Base-by-base conservation (phyloP, 805 yeast species). In the Saccharomycopsis vini region DNA sequence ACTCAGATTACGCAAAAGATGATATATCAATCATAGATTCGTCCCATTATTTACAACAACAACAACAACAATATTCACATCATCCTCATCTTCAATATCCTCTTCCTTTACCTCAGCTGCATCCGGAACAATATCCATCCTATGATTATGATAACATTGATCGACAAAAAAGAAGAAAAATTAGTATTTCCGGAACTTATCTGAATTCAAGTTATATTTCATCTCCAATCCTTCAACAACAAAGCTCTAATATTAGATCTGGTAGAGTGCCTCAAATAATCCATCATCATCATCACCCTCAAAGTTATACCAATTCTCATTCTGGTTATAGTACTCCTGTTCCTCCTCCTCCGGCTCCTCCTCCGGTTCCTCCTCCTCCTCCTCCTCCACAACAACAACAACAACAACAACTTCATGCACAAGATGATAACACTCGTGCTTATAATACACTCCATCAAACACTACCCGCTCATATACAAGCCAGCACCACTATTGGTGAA, bases 401-500 rank as follows among this genome's bases (percentile, higher is more conserved):
- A 26, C 28, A 26, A 9, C 30, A 36, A 26, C 31, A 36, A 15
- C 31, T 9, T 9, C 37, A 9, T 21, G 16, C 10, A 10, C 33
- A 30, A 10, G 15, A 5, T 10, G 15, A 5, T 30, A 10, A 30
- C 5, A 10, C 33, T 10, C 16, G 15, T 9, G 12, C 29, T 24
- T 7, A 12, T 24, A 12, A 12, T 24, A 24, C 12, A 24, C 29
- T 12, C n/a, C n/a, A n/a, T n/a, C n/a, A n/a, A n/a, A n/a, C n/a
- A n/a, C n/a, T n/a, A n/a, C n/a, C n/a, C n/a, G n/a, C n/a, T 12
- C 29, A 7, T 24, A 7, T 6, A 24, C 29, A 24, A 24, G 29
- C 6, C 29, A 24, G 29, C 29, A 35, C 33, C 15, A 40, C 37
- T n/a, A 20, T 46, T 30, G 50, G 46, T 10, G 51, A 48, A 12